These are phyloP conservation scores for Beta lomatogona DNA, from an alignment of 179 eudicot genomes.

Conservation along the genomic window DNA sequence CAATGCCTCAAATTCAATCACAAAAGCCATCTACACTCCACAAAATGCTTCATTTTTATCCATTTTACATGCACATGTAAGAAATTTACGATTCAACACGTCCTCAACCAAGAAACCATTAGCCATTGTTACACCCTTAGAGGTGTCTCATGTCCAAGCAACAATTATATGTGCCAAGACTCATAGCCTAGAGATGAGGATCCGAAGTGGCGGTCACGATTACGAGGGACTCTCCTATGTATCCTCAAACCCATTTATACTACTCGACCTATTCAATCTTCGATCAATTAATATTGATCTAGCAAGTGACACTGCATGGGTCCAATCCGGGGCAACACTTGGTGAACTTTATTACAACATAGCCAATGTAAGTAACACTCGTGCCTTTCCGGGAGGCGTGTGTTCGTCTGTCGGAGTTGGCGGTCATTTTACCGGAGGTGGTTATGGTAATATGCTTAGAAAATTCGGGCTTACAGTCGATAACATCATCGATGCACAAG, in stretches of 20 bases:
- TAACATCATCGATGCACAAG: slow-evolving; percentile 34
- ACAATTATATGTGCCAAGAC: slow-evolving; percentile 32
- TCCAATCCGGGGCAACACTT: slow-evolving; percentile 36
- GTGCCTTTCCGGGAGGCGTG: slow-evolving; percentile 39
- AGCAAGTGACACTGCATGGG: slow-evolving; percentile 32
- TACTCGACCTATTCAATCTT: slow-evolving; percentile 41
- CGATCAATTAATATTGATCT: slow-evolving; percentile 33
- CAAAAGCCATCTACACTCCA: slow-evolving; percentile 20
- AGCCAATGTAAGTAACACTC: slow-evolving; percentile 33
- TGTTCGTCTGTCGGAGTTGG: slow-evolving; percentile 36
- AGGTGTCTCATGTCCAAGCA: slow-evolving; percentile 37
- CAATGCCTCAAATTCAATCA: slow-evolving; percentile 19
- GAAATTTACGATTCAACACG: slow-evolving; percentile 36
- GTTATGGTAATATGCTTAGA: slow-evolving; percentile 37
- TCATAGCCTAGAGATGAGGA: slow-evolving; percentile 34
- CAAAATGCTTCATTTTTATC: slow-evolving; percentile 26
- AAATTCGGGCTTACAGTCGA: slow-evolving; percentile 38
- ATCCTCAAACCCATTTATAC: slow-evolving; percentile 32
- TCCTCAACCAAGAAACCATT: slow-evolving; percentile 36
- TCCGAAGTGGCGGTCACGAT: slow-evolving; percentile 44
- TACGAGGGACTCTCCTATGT: slow-evolving; percentile 41
- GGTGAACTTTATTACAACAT: slow-evolving; percentile 39
- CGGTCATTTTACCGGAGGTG: slow-evolving; percentile 40
- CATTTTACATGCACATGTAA: slow-evolving; percentile 30
- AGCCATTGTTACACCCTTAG: slow-evolving; percentile 30